These are phyloP conservation scores for Exophiala phaeomuriformis DNA, from an alignment of 2,329 filamentous ascomycete species.

Conservation along the genomic window DNA sequence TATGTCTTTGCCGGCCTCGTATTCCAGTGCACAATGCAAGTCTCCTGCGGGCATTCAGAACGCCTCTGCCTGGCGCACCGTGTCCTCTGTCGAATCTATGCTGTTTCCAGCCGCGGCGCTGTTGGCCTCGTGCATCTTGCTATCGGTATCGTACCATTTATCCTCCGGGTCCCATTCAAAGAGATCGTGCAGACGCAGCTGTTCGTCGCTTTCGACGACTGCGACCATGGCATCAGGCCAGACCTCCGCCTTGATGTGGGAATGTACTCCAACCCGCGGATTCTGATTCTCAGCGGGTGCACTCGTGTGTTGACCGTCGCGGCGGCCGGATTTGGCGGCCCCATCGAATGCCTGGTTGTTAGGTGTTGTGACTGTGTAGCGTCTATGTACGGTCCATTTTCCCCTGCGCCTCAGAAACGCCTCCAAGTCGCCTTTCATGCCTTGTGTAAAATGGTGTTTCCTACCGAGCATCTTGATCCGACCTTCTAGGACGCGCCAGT, in stretches of 20 bases:
- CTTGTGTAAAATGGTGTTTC: slow-evolving; percentile 19
- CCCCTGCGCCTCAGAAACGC: slow-evolving; percentile 11
- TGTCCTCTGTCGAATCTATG: slow-evolving; percentile 2
- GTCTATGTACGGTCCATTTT: slow-evolving; percentile 13
- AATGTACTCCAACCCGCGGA: background rate
- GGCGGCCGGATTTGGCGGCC: too few relatives aligned
- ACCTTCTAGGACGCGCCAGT: slow-evolving; percentile 23
- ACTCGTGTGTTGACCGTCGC: too few relatives aligned
- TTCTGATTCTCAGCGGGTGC: background rate
- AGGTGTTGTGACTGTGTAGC: too few relatives aligned
- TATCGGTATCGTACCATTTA: slow-evolving; percentile 6
- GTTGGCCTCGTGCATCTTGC: background rate
- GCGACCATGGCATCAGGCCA: background rate
- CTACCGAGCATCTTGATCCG: slow-evolving; percentile 23
- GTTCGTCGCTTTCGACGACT: slow-evolving; percentile 8
- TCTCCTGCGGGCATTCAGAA: slow-evolving; percentile 2
- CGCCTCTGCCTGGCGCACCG: slow-evolving; percentile 12
- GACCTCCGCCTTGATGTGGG: background rate
- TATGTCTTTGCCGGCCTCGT: too few relatives aligned
- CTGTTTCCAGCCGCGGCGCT: background rate
- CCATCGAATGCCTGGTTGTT: too few relatives aligned
- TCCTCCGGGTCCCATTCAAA: slow-evolving; percentile 21
- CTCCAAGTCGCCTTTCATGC: slow-evolving; percentile 16
- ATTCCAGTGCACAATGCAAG: too few relatives aligned
- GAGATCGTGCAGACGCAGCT: slow-evolving; percentile 16